phyloP scores from a whole-genome alignment of 2,329 filamentous ascomycete genomes.

The Colletotrichum sp. region DNA sequence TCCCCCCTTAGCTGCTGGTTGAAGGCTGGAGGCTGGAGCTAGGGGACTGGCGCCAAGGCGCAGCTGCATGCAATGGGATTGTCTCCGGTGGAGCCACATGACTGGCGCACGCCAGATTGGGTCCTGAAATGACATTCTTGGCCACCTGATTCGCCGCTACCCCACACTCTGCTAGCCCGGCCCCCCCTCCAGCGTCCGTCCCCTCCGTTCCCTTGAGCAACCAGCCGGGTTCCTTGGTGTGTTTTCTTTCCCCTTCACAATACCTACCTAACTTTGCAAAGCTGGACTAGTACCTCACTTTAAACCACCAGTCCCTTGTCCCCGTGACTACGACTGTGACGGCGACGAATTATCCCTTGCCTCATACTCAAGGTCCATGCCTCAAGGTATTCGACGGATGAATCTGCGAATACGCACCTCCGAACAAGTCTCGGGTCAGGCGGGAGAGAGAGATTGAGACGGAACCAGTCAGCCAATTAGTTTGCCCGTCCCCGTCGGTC shows the following conservation, averaged over 20 bases:
- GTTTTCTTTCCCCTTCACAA: not conserved
- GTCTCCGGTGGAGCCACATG: slow-evolving; percentile 19
- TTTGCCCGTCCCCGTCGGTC: not conserved
- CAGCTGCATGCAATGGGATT: slow-evolving; percentile 6
- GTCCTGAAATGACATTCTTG: slow-evolving; percentile 14
- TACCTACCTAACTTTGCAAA: not conserved
- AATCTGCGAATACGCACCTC: not conserved
- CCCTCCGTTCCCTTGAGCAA: not conserved
- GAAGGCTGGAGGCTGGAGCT: not conserved
- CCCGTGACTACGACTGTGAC: not conserved
- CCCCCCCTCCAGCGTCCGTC: not conserved
- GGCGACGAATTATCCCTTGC: not conserved
- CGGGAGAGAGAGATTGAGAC: not conserved
- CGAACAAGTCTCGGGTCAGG: not conserved
- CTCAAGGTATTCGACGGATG: not conserved
- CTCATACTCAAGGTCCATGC: not conserved
- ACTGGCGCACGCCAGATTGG: slow-evolving; percentile 17
- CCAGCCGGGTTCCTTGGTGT: not conserved
- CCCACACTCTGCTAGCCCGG: slow-evolving; percentile 19
- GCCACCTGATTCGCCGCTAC: slow-evolving; percentile 23
- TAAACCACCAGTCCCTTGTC: not conserved
- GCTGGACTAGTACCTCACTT: not conserved
- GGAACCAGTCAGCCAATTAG: not conserved
- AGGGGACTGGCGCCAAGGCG: not conserved
- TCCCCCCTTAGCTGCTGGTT: not conserved